Conservation (phyloP, 2,329 filamentous ascomycete species). For the Polychaeton citri region DNA sequence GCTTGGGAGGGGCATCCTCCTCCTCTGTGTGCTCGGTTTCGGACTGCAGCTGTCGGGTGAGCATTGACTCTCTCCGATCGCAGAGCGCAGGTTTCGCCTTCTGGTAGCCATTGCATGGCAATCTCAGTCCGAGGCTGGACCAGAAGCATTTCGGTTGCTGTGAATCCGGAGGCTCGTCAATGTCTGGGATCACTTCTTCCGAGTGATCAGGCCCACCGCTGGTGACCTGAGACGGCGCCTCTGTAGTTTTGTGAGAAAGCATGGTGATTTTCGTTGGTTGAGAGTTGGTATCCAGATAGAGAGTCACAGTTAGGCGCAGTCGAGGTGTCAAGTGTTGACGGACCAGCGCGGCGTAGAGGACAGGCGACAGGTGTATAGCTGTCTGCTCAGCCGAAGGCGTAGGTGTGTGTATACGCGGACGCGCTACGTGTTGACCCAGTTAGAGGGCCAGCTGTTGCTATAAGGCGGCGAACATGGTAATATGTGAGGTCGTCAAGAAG, state of each 20-base stretch:
- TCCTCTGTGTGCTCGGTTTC: constrained; percentile 33
- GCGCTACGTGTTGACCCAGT: background rate
- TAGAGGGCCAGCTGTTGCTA: background rate
- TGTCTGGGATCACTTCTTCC: constrained; percentile 58
- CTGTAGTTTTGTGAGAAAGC: background rate
- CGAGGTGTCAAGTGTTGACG: background rate
- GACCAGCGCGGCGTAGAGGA: background rate
- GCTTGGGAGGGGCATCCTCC: constrained; percentile 11
- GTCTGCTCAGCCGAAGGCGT: background rate
- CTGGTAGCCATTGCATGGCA: constrained; percentile 24
- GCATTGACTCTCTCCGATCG: constrained; percentile 60
- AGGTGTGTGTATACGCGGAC: background rate
- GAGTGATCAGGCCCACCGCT: constrained; percentile 13
- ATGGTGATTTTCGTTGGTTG: background rate
- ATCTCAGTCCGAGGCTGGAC: constrained; percentile 11
- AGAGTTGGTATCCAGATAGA: too few relatives aligned
- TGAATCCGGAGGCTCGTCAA: constrained; percentile 77
- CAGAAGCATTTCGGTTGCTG: constrained; percentile 24
- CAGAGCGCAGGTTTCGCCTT: constrained; percentile 35
- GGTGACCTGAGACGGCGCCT: background rate
- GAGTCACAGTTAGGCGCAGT: background rate
- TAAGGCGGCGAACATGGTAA: background rate
- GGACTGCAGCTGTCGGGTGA: constrained; percentile 68
- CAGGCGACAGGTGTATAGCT: background rate
- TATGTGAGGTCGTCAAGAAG: background rate